Evolutionary conservation across 2,329 filamentous ascomycete genomes (phyloP), one percentile per base, ranked within the genome.

Genomic region (Trichophyton verrucosum): DNA sequence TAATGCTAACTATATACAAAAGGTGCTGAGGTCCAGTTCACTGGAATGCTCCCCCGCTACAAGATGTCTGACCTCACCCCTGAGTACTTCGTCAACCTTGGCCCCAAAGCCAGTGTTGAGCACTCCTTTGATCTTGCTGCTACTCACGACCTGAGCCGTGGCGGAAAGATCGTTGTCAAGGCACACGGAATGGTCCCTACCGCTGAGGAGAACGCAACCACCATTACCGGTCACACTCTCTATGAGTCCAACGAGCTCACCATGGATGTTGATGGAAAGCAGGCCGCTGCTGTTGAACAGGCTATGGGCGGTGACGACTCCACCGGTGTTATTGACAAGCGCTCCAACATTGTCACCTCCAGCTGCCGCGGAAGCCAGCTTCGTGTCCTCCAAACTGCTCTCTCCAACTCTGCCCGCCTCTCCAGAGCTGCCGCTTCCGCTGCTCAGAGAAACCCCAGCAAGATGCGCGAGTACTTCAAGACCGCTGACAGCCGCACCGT

Each of bases 381-480:
- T 22, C 72, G 73, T 0, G 70, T 78, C 0, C 77, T 82, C 15
- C 69, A 72, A 20, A 79, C 71, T 3, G 84, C 82, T 0, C 73
- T 87, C 8, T 73, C 76, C 6, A 74, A 71, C 15, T 74, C 86
- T 5, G 83, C 85, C 1, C 73, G 73, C 2, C 71, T 74, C 2
- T 84, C 85, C 6, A 77, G 80, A 0, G 68, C 72, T 0, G 80
- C 80, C 1, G 81, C 82, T 0, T 69, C 75, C 1, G 80, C 76
- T 0, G 81, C 80, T 20, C 65, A 74, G 0, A 71, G 74, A 65
- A 15, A 57, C 40, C 22, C 59, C 8, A 17, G 33, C 30, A 82
- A 78, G 67, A 72, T 86, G 65, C 72, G 70, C 40, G 81, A 85
- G 67, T 87, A 85, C 77, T 88, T 87, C 79, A 86, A 85, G 74